phyloP scores from a whole-genome alignment of 495 filamentous ascomycete species.

The Penicillium roqueforti region DNA sequence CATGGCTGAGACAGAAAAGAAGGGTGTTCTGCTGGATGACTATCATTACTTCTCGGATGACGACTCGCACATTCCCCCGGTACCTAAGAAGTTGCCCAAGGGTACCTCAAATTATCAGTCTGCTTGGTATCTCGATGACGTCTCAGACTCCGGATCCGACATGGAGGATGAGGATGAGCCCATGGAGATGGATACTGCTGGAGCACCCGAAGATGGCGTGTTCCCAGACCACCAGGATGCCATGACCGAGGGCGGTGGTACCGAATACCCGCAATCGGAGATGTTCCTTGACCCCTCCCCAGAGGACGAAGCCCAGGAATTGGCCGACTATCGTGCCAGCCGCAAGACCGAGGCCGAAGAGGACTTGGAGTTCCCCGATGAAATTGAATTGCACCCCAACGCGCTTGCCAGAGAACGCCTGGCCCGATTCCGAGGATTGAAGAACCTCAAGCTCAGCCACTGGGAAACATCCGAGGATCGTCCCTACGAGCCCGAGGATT shows the following conservation, averaged over 20 bases:
- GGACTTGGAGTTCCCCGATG: slow-evolving; percentile 92
- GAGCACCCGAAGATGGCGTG: slow-evolving; percentile 70
- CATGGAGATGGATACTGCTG: slow-evolving; percentile 46
- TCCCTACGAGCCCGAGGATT: slow-evolving; percentile 82
- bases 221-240: slow-evolving; percentile 66
- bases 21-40: slow-evolving; percentile 88
- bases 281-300: slow-evolving; percentile 84
- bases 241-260: slow-evolving; percentile 71
- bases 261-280: slow-evolving; percentile 87
- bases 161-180: slow-evolving; percentile 60
- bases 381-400: slow-evolving; percentile 89
- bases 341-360: slow-evolving; percentile 77
- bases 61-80: slow-evolving; percentile 56
- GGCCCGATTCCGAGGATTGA: slow-evolving; percentile 80
- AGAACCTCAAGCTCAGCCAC: slow-evolving; percentile 75
- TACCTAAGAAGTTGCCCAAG: slow-evolving; percentile 74
- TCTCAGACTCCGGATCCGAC: slow-evolving; percentile 83
- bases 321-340: slow-evolving; percentile 72
- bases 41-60: slow-evolving; percentile 98
- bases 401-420: slow-evolving; percentile 82
- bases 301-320: slow-evolving; percentile 75
- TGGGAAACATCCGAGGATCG: slow-evolving; percentile 89
- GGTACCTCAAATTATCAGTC: slow-evolving; percentile 93
- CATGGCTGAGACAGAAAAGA: slow-evolving; percentile 53
- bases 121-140: slow-evolving; percentile 86